These are phyloP conservation scores for Fonsecaea multimorphosa DNA, from an alignment of 2,329 filamentous ascomycete species.

Conservation along the genomic window DNA sequence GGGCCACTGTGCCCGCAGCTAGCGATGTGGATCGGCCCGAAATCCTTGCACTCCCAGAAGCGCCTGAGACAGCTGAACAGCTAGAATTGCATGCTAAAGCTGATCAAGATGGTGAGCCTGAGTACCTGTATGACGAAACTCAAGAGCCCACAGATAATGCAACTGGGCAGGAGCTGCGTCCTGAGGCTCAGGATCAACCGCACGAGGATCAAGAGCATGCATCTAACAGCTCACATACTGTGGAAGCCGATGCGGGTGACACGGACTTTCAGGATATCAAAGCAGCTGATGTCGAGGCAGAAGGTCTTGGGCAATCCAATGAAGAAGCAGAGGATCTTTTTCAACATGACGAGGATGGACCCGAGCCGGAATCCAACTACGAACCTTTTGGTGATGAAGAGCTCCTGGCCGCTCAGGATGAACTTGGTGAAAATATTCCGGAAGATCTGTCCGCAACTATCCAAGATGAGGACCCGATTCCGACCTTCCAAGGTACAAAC, in stretches of 20 bases:
- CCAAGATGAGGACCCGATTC: conserved; percentile 2
- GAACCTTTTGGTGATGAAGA: conserved; percentile 33
- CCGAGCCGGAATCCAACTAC: conserved; percentile 18
- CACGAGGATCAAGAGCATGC: conserved; percentile 24
- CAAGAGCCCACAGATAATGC: not conserved
- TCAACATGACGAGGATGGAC: conserved; percentile 20
- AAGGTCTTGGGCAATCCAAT: conserved; percentile 10
- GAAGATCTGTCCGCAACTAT: conserved; percentile 7
- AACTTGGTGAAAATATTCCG: conserved; percentile 4
- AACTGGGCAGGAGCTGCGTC: not conserved
- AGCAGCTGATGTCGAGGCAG: conserved; percentile 11
- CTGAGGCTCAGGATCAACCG: not conserved
- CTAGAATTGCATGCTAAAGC: not conserved
- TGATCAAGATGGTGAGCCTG: conserved; percentile 1
- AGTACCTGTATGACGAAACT: conserved; percentile 17
- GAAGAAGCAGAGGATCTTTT: conserved; percentile 24
- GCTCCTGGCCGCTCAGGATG: conserved; percentile 23
- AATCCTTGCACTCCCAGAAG: conserved; percentile 1
- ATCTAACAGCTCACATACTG: conserved; percentile 31
- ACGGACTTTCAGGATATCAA: not conserved
- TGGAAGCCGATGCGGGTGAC: conserved; percentile 22
- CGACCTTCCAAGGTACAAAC: not conserved
- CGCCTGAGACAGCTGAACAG: conserved; percentile 3
- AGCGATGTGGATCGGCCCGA: conserved; percentile 7
- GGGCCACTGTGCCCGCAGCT: not conserved